Base-by-base conservation (phyloP, 805 yeast genomes). In the Maudiozyma bulderi region DNA sequence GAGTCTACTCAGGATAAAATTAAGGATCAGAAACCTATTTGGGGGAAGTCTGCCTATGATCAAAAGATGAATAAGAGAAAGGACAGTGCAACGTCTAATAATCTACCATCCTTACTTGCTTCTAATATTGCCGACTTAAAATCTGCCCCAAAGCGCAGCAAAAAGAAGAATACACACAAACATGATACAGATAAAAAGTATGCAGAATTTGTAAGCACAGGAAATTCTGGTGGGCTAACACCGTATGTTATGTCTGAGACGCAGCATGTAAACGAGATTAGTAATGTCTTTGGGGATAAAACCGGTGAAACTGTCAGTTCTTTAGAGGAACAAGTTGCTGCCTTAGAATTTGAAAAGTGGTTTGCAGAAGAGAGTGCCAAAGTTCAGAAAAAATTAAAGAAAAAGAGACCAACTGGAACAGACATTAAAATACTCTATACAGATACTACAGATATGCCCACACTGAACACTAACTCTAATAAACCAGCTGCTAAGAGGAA, bases 261-360 rank as follows among this genome's bases (percentile, higher is more conserved):
- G 20, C 40, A 43, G 3, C 46, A 47, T 8, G 45, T 40, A 9
- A 53, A 53, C 35, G 50, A 50, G 43, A 53, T 52, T 26, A 40
- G 50, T 5, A 35, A 46, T 6, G 43, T 47, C 5, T 52, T 48
- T 38, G 51, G 50, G 9, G 47, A 48, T 35, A 39, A 44, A 20
- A 33, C 44, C 8, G 20, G 52, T 0, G 35, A 32, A 8, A 32
- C 40, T 3, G 37, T n/a, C 10, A 45, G 50, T n/a, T 35, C 50
- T 5, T 29, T 86, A 41, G 81, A 77, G 43, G 95, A 89, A 50
- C 76, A 84, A 43, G 83, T 82, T 59, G 82, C 82, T 54, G 96
- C 89, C 54, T 86, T 86, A 58, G 88, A 82, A 59, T 89, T 89
- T 69, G 89, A 82, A 31, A 75, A 70, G 51, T 89, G 96, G 96